phyloP scores from a whole-genome alignment of 768 basidiomycete genomes.

The Hortiboletus flavorubellus region DNA sequence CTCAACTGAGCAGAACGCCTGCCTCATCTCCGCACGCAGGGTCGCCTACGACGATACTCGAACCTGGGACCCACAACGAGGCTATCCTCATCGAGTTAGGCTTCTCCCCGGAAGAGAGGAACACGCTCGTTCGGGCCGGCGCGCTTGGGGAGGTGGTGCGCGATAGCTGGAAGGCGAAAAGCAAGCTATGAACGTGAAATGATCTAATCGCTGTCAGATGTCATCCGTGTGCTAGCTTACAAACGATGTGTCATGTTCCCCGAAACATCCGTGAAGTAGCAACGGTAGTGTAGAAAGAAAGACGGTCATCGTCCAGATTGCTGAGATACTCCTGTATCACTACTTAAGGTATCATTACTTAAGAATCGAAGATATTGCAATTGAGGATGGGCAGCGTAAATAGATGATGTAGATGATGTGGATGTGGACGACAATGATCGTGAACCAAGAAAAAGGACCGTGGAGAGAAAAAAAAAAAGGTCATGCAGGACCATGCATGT shows the following conservation, averaged over 20 bases:
- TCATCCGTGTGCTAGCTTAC: constrained; percentile 9
- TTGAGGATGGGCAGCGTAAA: not conserved
- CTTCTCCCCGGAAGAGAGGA: constrained; percentile 38
- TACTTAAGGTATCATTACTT: not conserved
- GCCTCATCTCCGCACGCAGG: constrained; percentile 12
- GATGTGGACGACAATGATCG: not conserved
- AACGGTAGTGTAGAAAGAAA: not conserved
- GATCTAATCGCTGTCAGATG: not conserved
- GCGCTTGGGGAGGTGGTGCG: constrained; percentile 40
- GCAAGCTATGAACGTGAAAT: constrained; percentile 21
- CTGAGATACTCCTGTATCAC: constrained; percentile 4
- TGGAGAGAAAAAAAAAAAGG: not conserved
- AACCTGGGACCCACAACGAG: constrained; percentile 52
- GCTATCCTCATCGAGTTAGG: constrained; percentile 54
- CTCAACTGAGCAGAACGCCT: constrained; percentile 38
- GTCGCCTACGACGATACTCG: constrained; percentile 23
- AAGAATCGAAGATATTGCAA: not conserved
- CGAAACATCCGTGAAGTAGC: not conserved
- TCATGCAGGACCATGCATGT: not conserved
- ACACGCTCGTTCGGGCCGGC: constrained; percentile 42
- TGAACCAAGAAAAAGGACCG: not conserved
- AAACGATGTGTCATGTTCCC: not conserved
- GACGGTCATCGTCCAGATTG: constrained; percentile 11
- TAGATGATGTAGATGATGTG: not conserved
- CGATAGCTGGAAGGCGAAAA: constrained; percentile 18